Conservation (phyloP, 495 filamentous ascomycete genomes). For the Apiosordaria backusii region DNA sequence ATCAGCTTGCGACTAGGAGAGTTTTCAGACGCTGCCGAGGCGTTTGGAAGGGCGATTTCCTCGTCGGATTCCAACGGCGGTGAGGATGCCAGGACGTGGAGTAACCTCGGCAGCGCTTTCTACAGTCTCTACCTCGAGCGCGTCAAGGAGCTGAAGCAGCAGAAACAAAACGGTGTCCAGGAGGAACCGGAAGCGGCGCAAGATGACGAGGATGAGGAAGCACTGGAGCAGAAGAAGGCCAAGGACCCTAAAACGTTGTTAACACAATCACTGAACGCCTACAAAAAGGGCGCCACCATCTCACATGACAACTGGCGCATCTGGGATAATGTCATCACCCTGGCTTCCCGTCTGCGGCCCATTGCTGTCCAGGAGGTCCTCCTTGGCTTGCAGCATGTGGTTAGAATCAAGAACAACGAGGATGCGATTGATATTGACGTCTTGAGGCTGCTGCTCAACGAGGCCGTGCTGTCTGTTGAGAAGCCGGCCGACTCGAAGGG, state of each 20-base stretch:
- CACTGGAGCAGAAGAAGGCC: background rate
- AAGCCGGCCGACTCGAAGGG: slow-evolving; percentile 28
- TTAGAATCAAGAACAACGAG: slow-evolving; percentile 73
- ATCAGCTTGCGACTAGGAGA: slow-evolving; percentile 71
- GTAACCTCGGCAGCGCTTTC: slow-evolving; percentile 84
- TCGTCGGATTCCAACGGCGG: slow-evolving; percentile 63
- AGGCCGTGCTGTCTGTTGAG: slow-evolving; percentile 51
- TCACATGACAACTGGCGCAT: slow-evolving; percentile 84
- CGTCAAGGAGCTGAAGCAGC: slow-evolving; percentile 36
- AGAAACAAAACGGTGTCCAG: slow-evolving; percentile 24
- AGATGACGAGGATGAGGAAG: slow-evolving; percentile 17
- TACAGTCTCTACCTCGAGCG: slow-evolving; percentile 42
- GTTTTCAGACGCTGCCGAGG: slow-evolving; percentile 78
- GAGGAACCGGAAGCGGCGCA: slow-evolving; percentile 20
- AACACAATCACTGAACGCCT: slow-evolving; percentile 71
- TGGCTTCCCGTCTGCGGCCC: slow-evolving; percentile 72
- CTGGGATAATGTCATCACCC: slow-evolving; percentile 90
- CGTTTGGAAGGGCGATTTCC: slow-evolving; percentile 71
- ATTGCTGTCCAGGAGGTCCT: slow-evolving; percentile 72
- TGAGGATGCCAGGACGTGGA: slow-evolving; percentile 88
- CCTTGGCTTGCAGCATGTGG: slow-evolving; percentile 64
- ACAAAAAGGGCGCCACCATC: slow-evolving; percentile 76
- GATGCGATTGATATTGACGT: slow-evolving; percentile 71
- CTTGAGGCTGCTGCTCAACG: slow-evolving; percentile 64
- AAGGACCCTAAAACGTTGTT: slow-evolving; percentile 58